Evolutionary conservation across 495 filamentous ascomycete species (phyloP), one percentile per base, ranked within the genome.

Genomic region (Xylaria bambusicola): DNA sequence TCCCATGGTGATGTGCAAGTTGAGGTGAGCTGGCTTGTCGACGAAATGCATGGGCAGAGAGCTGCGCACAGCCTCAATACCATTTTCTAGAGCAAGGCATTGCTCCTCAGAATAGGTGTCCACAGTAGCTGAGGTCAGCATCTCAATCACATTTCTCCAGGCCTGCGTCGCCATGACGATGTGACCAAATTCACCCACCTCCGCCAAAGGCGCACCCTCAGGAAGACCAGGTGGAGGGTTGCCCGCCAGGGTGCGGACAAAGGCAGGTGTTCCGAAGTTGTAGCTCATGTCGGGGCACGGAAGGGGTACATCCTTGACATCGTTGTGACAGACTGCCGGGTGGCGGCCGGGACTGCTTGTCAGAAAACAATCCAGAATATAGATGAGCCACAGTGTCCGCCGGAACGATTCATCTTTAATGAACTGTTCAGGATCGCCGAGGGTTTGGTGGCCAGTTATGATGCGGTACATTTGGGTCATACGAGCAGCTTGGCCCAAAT

Each of bases 401-500:
- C 78, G 75, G 68, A 80, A 78, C 2, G 77, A 79, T 60, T 81
- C 78, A 17, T 81, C 78, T 63, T 77, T 73, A 31, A 80, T 73
- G 64, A 81, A 81, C 62, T 76, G 75, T 56, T 80, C 77, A 2
- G 77, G 72, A 40, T 80, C 76, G 40, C 70, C 66, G 51, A 69
- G 64, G 27, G 66, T 68, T 46, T 75, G 75, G 48, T 80, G 76
- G 8, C 70, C 71, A 18, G 77, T 75, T 36, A 81, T 73, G 42
- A 81, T 70, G 31, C 77, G 75, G 62, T 75, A 80, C 78, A 81
- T 81, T 67, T 81, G 78, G 20, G 76, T 72, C 77, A 81, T 80
- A 35, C 78, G 71, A 21, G 77, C 72, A 40, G 78, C 78, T 51
- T 80, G 78, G 48, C 78, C 78, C 26, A 81, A 73, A 38, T 80